These are phyloP conservation scores for Torulaspora franciscae DNA, from an alignment of 805 yeast genomes.

Conservation along the genomic window DNA sequence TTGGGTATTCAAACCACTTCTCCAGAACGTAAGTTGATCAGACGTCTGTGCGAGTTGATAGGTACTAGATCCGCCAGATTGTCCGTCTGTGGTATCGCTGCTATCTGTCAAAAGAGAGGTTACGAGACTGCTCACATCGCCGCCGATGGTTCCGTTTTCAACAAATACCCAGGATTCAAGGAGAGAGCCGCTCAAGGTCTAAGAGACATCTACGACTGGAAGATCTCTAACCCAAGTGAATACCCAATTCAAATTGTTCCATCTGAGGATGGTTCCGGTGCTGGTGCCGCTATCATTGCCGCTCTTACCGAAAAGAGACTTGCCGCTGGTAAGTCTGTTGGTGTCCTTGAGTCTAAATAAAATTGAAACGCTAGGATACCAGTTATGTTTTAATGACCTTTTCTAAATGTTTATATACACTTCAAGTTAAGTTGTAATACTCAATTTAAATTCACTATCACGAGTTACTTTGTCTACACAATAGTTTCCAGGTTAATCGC, in stretches of 20 bases:
- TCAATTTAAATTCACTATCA: slow-evolving; percentile 6
- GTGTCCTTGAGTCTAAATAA: slow-evolving; percentile 34
- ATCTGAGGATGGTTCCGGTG: slow-evolving; percentile 98
- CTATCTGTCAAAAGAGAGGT: slow-evolving; percentile 81
- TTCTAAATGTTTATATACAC: slow-evolving; percentile 10
- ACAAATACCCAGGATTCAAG: slow-evolving; percentile 88
- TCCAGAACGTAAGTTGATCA: slow-evolving; percentile 76
- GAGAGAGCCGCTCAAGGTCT: slow-evolving; percentile 84
- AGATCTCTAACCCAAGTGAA: slow-evolving; percentile 37
- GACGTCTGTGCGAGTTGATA: slow-evolving; percentile 76
- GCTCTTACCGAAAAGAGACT: slow-evolving; percentile 84
- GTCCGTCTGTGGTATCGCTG: slow-evolving; percentile 93
- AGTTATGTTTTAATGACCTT: slow-evolving; percentile 13
- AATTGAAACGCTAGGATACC: slow-evolving; percentile 3
- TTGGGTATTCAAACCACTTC: slow-evolving; percentile 62
- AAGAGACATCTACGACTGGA: slow-evolving; percentile 86
- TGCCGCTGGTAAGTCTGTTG: slow-evolving; percentile 64
- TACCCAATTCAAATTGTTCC: slow-evolving; percentile 84
- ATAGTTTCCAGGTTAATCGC: slow-evolving; percentile 92
- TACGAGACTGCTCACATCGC: slow-evolving; percentile 80
- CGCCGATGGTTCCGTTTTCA: slow-evolving; percentile 94
- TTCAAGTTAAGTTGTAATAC: background rate
- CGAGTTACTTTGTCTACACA: slow-evolving; percentile 42
- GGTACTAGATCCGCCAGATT: slow-evolving; percentile 92
- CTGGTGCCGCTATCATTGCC: slow-evolving; percentile 97